Evolutionary conservation across 2,329 filamentous ascomycete species (phyloP).

Genomic region (Dichotomopilus funicola): DNA sequence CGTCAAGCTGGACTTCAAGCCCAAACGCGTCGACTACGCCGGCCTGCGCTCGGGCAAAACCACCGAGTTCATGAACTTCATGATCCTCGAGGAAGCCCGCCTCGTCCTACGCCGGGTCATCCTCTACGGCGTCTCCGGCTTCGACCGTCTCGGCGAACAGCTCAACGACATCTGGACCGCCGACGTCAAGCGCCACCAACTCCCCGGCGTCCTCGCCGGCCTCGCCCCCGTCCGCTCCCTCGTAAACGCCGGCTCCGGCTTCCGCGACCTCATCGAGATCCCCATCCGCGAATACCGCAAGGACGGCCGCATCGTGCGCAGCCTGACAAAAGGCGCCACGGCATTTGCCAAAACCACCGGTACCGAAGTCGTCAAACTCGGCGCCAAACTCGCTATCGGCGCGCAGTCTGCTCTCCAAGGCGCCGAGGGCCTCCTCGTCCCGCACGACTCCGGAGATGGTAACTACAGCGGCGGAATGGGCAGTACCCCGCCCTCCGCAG

Average conservation of each 20-base stretch:
- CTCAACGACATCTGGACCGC: constrained; percentile 97
- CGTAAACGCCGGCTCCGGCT: constrained; percentile 82
- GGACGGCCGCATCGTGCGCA: constrained; percentile 85
- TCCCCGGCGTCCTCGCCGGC: constrained; percentile 81
- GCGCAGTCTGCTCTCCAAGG: constrained; percentile 90
- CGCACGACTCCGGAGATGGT: constrained; percentile 31
- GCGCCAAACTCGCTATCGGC: constrained; percentile 88
- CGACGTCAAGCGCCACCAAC: constrained; percentile 82
- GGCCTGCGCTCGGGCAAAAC: constrained; percentile 88
- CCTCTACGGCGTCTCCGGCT: constrained; percentile 84
- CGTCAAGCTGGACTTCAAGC: constrained; percentile 89
- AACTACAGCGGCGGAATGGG: constrained; percentile 21
- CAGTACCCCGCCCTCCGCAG: constrained; percentile 32
- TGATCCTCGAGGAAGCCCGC: constrained; percentile 81
- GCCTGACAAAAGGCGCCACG: constrained; percentile 81
- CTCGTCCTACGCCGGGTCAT: constrained; percentile 85
- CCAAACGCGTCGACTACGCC: constrained; percentile 93
- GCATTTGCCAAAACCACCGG: constrained; percentile 91
- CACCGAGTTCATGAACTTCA: constrained; percentile 98
- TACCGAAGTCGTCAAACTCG: constrained; percentile 87
- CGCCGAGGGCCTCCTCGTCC: constrained; percentile 70
- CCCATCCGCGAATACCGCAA: constrained; percentile 90
- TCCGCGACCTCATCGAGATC: constrained; percentile 80
- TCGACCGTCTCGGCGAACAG: constrained; percentile 81
- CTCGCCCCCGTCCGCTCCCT: constrained; percentile 84